Evolutionary conservation across 2,329 filamentous ascomycete genomes (phyloP), one percentile per base, ranked within the genome.

Genomic region (Nigrograna mackinnonii): DNA sequence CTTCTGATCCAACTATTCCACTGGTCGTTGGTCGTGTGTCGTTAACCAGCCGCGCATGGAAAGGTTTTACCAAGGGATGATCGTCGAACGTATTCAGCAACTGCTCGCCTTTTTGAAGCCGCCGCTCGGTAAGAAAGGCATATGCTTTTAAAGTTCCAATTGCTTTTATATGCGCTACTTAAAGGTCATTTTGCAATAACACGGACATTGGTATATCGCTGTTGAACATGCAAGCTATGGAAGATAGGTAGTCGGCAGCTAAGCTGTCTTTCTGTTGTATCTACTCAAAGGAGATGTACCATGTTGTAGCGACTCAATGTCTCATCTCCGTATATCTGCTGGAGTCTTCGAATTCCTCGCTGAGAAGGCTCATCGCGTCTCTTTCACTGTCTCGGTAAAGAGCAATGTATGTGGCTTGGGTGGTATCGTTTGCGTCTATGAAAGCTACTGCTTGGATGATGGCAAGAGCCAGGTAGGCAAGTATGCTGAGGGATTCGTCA

Each of bases 281-380:
- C 20, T 46, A 62, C 17, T 72, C 52, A 36, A 76, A 75, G 0
- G 71, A 72, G 6, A 74, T 62, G 0, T 71, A 44, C 61, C 60
- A 75, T 0, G 72, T 73, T 0, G 57, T 65, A 0, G 67, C 67
- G 0, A 73, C 55, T 0, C 70, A 58, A 21, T 70, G 65, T 22
- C 64, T 73, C 69, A 20, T 64, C 58, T 1, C 49, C 4, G 4
- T 24, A 30, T 45, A 45, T 31, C 42, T 40, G 20, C 37, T 58
- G 1, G 54, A 49, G 40, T 70, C 68, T 4, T 47, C 53, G 22
- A 74, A 70, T 9, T 70, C 62, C 35, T 52, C 41, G 40, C 60
- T 69, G 18, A 75, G 52, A 18, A 38, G 2, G 72, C 52, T 50
- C 3, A 64, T 48, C 1, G 57, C 42, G 2, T 71, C 55, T 7